Evolutionary conservation across 2,329 filamentous ascomycete species (phyloP).

Genomic region (Triangularia setosa): DNA sequence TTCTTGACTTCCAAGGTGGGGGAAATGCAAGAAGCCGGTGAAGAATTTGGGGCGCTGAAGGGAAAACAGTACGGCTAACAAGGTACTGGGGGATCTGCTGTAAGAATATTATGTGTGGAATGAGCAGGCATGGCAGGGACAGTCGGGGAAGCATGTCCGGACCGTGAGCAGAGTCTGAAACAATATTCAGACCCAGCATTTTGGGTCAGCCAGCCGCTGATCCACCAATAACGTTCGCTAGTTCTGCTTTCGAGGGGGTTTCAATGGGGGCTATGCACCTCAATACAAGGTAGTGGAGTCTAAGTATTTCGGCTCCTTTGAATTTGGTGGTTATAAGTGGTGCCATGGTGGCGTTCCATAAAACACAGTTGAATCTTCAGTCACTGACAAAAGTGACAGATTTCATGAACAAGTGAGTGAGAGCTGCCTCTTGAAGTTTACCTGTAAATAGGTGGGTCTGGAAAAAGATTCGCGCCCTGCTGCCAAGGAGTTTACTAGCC

Average conservation of each 20-base stretch:
- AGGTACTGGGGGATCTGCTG: neutral
- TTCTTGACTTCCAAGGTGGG: conserved; percentile 15
- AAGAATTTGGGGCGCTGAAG: neutral
- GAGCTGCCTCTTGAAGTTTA: too few species aligned
- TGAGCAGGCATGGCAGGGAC: neutral
- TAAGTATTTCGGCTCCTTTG: neutral
- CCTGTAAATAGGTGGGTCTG: too few species aligned
- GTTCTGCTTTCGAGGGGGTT: neutral
- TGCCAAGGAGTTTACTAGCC: neutral
- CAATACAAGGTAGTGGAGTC: neutral
- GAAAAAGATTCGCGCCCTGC: neutral
- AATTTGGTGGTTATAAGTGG: neutral
- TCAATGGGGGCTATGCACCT: neutral
- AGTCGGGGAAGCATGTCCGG: neutral
- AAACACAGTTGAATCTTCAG: neutral
- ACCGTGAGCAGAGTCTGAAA: neutral
- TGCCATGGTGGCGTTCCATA: too few species aligned
- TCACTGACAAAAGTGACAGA: too few species aligned
- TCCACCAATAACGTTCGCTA: neutral
- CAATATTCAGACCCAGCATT: neutral
- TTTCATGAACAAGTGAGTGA: too few species aligned
- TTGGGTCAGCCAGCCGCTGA: neutral
- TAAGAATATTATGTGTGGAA: neutral
- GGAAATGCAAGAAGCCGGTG: conserved; percentile 1
- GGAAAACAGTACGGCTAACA: neutral